Base-by-base conservation (phyloP, 1,139 yeast species). In the Kodamaea fungicola region DNA sequence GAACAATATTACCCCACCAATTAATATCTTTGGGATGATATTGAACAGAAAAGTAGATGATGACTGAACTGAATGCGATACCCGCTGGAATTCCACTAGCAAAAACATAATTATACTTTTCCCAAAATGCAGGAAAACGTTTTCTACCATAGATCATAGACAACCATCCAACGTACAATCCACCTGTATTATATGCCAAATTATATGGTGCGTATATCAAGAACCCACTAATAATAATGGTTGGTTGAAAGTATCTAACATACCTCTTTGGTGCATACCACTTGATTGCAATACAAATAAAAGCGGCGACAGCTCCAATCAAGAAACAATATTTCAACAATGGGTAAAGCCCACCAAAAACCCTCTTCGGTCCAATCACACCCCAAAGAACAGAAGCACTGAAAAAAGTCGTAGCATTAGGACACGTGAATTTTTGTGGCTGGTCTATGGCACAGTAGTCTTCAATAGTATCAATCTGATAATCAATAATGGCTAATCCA, bases 341-440 rank as follows among this genome's bases (percentile, higher is more conserved):
- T 25, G 80, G 80, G 47, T 76, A 76, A 12, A 74, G 54, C 1
- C 68, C 70, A 41, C 59, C 59, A 44, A 75, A 75, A 36, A 67
- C 71, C 43, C 72, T 65, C 45, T 64, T 59, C 1, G 84, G 82
- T 2, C 84, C 85, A 46, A 80, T 73, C 8, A 76, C 75, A 39
- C 86, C 85, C 87, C 87, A 82, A 32, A 77, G 64, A 28, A 81
- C 71, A 3, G 81, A 71, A 6, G 86, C 78, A 35, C 67, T 66
- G 59, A 64, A 79, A 53, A 71, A 77, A 1, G 71, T 72, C 29
- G 55, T 60, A 12, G 70, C 67, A 33, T 54, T 61, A 24, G 76
- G 78, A 52, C 83, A 78, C 2, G 74, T 61, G 51, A 74, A 76
- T 22, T 61, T 59, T 22, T 67, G 58, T 7, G 51, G 36, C 40